Percentiles rank a stretch among this genome's conserved stretches.
phyloP scores from a whole-genome alignment of 1,284 basidiomycete species.

The Xerocomus minutiporus region DNA sequence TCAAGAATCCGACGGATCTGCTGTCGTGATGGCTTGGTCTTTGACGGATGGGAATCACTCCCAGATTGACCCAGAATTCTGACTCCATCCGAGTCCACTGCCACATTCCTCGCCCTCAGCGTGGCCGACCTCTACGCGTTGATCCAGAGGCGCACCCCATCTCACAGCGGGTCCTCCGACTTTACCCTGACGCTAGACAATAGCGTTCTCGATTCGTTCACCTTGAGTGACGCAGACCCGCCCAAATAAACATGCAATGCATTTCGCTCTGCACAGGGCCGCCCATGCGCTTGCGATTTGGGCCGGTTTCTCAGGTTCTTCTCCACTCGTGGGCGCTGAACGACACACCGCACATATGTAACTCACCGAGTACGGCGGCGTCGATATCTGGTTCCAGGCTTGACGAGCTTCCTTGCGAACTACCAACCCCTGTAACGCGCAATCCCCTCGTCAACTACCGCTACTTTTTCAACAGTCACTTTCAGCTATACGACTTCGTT shows the following conservation, averaged over 20 bases:
- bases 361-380: slow-evolving; percentile 25
- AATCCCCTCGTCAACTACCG: slow-evolving; percentile 36
- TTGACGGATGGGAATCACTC: too few relatives aligned
- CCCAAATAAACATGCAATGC: neutral
- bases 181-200: slow-evolving; percentile 14
- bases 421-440: slow-evolving; percentile 33
- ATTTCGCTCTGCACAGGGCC: slow-evolving; percentile 10
- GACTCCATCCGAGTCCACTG: too few relatives aligned
- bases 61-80: too few relatives aligned
- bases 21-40: too few relatives aligned
- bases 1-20: too few relatives aligned
- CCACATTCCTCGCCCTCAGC: too few relatives aligned
- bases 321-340: neutral
- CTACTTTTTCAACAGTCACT: slow-evolving; percentile 36
- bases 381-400: slow-evolving; percentile 43
- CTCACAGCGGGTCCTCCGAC: slow-evolving; percentile 21
- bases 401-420: slow-evolving; percentile 25
- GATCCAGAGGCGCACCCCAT: slow-evolving; percentile 23
- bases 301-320: slow-evolving; percentile 8
- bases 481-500: slow-evolving; percentile 42
- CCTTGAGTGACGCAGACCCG: slow-evolving; percentile 19
- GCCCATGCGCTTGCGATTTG: slow-evolving; percentile 23
- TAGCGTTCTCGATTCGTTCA: slow-evolving; percentile 20
- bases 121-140: too few relatives aligned
- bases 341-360: slow-evolving; percentile 26